Evolutionary conservation across 768 basidiomycete species (phyloP).

Genomic region (Rhizopogon rudus): DNA sequence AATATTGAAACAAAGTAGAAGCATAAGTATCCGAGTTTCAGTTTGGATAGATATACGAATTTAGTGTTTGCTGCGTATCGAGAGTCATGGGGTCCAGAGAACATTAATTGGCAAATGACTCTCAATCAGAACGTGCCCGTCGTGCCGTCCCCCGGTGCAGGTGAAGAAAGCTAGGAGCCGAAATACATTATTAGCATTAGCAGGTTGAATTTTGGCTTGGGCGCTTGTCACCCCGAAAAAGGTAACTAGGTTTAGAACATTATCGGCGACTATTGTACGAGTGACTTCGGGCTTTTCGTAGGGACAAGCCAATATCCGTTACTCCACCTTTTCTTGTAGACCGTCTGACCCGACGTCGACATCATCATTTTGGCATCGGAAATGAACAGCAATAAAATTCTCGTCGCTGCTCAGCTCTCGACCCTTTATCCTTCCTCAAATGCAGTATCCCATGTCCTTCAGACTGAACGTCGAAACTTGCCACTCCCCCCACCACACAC

Average conservation of each 20-base stretch:
- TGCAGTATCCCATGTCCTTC: slow-evolving; percentile 46
- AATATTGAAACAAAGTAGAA: neutral
- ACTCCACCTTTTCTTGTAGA: neutral
- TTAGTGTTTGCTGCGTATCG: too few species aligned
- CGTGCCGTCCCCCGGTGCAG: too few species aligned
- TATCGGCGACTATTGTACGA: neutral
- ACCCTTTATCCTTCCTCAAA: slow-evolving; percentile 52
- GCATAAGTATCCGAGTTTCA: too few species aligned
- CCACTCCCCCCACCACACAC: slow-evolving; percentile 41
- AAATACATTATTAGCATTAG: too few species aligned
- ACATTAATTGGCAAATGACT: too few species aligned
- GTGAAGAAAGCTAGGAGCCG: too few species aligned
- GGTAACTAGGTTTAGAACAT: neutral
- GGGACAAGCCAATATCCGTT: neutral
- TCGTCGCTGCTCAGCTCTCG: slow-evolving; percentile 61
- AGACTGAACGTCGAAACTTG: slow-evolving; percentile 53
- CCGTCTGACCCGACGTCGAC: neutral
- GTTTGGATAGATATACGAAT: neutral
- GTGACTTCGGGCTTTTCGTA: neutral
- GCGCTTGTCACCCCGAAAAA: neutral
- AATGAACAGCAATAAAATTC: slow-evolving; percentile 27
- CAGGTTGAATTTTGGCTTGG: neutral
- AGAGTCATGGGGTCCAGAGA: too few species aligned
- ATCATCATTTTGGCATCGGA: neutral
- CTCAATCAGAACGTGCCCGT: too few species aligned